A percentile compares a stretch with the other conserved stretches of the same genome.
phyloP scores from a whole-genome alignment of 352 stramenopile species.

The Pythium myriotylum region DNA sequence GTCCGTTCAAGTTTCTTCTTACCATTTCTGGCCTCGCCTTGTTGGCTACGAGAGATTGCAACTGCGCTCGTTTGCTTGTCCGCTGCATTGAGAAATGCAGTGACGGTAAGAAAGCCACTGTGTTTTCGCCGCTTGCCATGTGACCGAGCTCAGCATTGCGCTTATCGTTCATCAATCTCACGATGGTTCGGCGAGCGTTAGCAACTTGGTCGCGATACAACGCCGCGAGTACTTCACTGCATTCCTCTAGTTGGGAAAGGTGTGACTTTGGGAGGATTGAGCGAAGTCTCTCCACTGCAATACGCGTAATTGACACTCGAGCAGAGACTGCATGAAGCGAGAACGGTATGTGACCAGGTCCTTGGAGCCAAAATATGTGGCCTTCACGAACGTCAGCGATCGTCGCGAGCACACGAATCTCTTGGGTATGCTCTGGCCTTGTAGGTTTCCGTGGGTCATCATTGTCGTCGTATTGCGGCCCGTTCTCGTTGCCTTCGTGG shows the following conservation, averaged over 20 bases:
- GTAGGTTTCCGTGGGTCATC: not conserved
- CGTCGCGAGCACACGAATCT: constrained; percentile 43
- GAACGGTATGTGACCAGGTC: constrained; percentile 28
- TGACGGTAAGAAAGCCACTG: constrained; percentile 31
- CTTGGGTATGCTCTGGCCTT: constrained; percentile 2
- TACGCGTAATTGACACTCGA: constrained; percentile 41
- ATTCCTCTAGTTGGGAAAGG: constrained; percentile 19
- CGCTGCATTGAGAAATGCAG: constrained; percentile 28
- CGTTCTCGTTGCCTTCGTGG: not conserved
- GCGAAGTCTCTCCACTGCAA: constrained; percentile 53
- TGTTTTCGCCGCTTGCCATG: not conserved
- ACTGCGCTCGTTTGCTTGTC: constrained; percentile 7
- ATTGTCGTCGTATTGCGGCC: too few relatives aligned
- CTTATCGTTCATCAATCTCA: constrained; percentile 58
- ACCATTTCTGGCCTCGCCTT: not conserved
- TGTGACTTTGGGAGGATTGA: constrained; percentile 45
- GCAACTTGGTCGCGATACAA: constrained; percentile 35
- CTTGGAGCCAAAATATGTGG: constrained; percentile 64
- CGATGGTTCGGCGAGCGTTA: constrained; percentile 39
- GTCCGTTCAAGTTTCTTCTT: not conserved
- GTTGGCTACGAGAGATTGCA: not conserved
- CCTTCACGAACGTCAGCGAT: constrained; percentile 54
- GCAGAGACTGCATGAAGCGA: constrained; percentile 52
- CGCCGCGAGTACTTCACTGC: constrained; percentile 25
- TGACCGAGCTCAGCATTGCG: constrained; percentile 26